Conservation (phyloP, 1,139 yeast species). For the Suhomyces bribrorum region DNA sequence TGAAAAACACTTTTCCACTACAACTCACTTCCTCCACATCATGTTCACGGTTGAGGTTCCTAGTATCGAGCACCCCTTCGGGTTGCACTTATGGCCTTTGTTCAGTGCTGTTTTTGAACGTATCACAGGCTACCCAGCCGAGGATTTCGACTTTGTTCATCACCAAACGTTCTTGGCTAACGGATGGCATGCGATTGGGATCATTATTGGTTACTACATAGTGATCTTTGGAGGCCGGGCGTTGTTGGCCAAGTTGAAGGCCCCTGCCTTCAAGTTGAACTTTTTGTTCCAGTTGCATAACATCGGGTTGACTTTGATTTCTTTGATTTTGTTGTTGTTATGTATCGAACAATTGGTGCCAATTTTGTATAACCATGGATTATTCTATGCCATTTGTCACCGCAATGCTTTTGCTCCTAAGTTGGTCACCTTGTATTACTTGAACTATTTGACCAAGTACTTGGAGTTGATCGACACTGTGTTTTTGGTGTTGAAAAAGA, state of each 20-base stretch:
- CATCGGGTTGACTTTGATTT: conserved; percentile 67
- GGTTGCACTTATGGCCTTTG: conserved; percentile 85
- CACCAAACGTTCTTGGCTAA: conserved; percentile 68
- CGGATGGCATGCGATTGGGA: conserved; percentile 64
- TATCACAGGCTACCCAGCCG: conserved; percentile 64
- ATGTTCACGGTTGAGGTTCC: conserved; percentile 39
- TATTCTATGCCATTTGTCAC: conserved; percentile 84
- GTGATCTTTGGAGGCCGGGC: conserved; percentile 79
- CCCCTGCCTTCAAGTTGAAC: conserved; percentile 72
- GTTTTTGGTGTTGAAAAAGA: conserved; percentile 87
- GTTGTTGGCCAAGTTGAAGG: conserved; percentile 46
- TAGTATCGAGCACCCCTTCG: conserved; percentile 81
- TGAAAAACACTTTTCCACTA: neutral
- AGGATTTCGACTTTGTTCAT: conserved; percentile 69
- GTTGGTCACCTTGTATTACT: conserved; percentile 78
- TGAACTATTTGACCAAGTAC: conserved; percentile 76
- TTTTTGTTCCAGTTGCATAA: conserved; percentile 73
- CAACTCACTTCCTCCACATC: neutral
- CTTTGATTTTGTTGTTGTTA: conserved; percentile 66
- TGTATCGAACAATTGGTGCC: conserved; percentile 86
- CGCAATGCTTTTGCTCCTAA: conserved; percentile 81
- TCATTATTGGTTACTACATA: conserved; percentile 69
- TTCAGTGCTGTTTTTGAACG: conserved; percentile 60
- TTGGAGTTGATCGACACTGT: conserved; percentile 89
- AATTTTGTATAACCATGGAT: conserved; percentile 71